phyloP scores from a whole-genome alignment of 108 stramenopile species.

The Conticribra weissflogii region DNA sequence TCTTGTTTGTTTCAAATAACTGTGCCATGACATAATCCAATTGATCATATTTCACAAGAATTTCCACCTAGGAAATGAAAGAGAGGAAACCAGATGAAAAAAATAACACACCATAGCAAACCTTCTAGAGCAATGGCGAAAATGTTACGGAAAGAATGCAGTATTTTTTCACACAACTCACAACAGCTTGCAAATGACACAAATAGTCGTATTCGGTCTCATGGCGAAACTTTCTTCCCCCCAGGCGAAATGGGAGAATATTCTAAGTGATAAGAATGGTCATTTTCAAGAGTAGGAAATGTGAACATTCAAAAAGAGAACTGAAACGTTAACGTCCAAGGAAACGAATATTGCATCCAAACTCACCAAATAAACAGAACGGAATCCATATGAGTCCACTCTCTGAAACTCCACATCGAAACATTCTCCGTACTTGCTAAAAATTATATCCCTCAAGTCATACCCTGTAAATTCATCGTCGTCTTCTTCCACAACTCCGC shows the following conservation, averaged over 20 bases:
- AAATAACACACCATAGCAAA: background rate
- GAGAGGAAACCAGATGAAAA: background rate
- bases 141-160: background rate
- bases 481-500: slow-evolving; percentile 26
- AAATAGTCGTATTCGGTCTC: slow-evolving; percentile 74
- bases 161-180: background rate
- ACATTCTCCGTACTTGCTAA: slow-evolving; percentile 59
- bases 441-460: slow-evolving; percentile 62
- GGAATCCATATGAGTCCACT: slow-evolving; percentile 64
- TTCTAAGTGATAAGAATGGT: slow-evolving; percentile 28
- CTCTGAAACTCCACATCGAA: slow-evolving; percentile 67
- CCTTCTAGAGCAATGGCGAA: background rate
- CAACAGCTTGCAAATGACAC: slow-evolving; percentile 77
- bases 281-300: no score
- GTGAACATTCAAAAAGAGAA: background rate
- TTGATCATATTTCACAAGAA: slow-evolving; percentile 73
- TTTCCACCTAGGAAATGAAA: slow-evolving; percentile 53
- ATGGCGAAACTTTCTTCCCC: slow-evolving; percentile 59
- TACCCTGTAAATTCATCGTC: slow-evolving; percentile 67
- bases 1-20: slow-evolving; percentile 69
- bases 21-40: slow-evolving; percentile 65
- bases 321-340: background rate
- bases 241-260: slow-evolving; percentile 65
- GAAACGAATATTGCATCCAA: background rate
- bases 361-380: slow-evolving; percentile 59